Percentiles rank a stretch among this genome's conserved stretches.
phyloP scores from a whole-genome alignment of 1,284 basidiomycete species.

The Heimioporus retisporus region DNA sequence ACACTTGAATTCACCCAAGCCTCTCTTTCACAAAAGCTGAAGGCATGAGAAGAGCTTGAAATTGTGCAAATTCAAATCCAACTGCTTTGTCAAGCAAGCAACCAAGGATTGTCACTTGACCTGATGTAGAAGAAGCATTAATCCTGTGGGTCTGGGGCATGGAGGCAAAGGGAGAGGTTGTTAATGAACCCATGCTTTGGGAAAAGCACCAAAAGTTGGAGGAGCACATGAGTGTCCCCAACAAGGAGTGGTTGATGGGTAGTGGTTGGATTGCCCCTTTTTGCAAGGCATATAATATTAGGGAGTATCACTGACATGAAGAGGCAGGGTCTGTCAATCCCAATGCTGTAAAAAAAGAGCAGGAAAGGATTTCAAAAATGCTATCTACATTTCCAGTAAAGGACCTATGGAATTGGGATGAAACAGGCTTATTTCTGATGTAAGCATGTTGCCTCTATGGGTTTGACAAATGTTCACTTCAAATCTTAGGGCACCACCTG shows the following conservation, averaged over 20 bases:
- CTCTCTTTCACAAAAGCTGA: not conserved
- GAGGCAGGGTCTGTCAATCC: too few species aligned
- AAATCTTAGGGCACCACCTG: too few species aligned
- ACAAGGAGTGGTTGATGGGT: not conserved
- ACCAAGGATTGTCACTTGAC: not conserved
- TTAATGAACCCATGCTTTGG: not conserved
- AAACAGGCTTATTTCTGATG: too few species aligned
- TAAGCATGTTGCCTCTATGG: too few species aligned
- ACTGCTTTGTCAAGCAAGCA: constrained; percentile 1
- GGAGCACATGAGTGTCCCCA: constrained; percentile 1
- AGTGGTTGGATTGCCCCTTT: constrained; percentile 8
- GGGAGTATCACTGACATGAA: too few species aligned
- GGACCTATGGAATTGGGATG: too few species aligned
- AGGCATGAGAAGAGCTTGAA: not conserved
- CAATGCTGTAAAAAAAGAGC: not conserved
- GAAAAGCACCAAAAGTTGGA: constrained; percentile 9
- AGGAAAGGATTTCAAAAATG: not conserved
- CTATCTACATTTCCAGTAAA: not conserved
- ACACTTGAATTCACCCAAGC: not conserved
- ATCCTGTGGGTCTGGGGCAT: not conserved
- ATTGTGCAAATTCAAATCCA: not conserved
- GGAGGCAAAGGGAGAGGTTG: not conserved
- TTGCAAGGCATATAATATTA: constrained; percentile 2
- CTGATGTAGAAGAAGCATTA: constrained; percentile 2
- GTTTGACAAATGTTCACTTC: too few species aligned